Evolutionary conservation across 2,329 filamentous ascomycete genomes (phyloP).

Genomic region (Cordyceps cateniannulata): DNA sequence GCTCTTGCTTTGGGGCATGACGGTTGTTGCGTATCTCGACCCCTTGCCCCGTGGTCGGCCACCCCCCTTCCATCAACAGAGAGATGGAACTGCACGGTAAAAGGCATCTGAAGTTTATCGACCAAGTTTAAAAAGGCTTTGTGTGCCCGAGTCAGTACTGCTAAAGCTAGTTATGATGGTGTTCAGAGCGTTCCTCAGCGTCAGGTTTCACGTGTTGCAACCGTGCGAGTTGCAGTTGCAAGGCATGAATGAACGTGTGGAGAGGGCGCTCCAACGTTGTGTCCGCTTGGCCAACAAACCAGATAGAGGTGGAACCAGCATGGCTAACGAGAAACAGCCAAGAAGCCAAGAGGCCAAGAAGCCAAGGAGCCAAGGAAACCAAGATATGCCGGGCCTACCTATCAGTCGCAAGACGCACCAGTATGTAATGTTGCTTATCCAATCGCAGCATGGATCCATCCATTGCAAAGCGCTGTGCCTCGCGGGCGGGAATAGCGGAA

Average conservation of each 20-base stretch:
- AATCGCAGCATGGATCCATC: not conserved
- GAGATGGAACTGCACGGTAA: not conserved
- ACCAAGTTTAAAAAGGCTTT: not conserved
- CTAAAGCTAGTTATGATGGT: not conserved
- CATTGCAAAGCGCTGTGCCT: not conserved
- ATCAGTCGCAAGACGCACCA: not conserved
- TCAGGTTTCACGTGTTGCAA: not conserved
- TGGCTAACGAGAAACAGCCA: not conserved
- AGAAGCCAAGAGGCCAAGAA: not conserved
- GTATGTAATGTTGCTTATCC: not conserved
- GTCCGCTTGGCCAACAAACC: too few relatives aligned
- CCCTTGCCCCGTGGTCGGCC: not conserved
- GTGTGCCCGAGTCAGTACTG: not conserved
- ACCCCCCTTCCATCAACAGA: not conserved
- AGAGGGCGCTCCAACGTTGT: not conserved
- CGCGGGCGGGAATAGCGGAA: slow-evolving; percentile 3
- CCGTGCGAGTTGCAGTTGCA: not conserved
- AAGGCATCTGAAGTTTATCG: not conserved
- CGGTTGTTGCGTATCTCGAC: too few relatives aligned
- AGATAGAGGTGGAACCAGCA: not conserved
- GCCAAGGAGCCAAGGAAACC: slow-evolving; percentile 5
- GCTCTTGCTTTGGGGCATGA: too few relatives aligned
- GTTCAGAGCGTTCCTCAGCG: not conserved
- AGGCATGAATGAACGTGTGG: not conserved
- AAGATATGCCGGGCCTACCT: not conserved